These are phyloP conservation scores for Pseudopithomyces chartarum DNA, from an alignment of 2,329 filamentous ascomycete species.

Conservation along the genomic window DNA sequence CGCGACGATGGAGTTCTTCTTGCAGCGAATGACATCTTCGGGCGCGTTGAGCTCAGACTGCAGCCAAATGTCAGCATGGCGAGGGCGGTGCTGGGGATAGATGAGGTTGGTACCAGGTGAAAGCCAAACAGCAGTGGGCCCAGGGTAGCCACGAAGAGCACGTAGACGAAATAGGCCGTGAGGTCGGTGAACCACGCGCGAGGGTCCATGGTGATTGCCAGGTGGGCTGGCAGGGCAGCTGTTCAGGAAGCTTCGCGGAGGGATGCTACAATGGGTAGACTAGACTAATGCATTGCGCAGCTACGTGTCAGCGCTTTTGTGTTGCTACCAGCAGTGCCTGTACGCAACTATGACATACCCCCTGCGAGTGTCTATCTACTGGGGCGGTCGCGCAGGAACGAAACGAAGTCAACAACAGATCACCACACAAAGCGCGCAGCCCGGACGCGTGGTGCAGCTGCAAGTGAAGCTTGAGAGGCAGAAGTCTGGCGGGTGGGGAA, in stretches of 20 bases:
- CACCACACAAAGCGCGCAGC: neutral
- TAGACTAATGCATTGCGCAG: conserved; percentile 15
- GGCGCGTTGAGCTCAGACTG: conserved; percentile 95
- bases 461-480: conserved; percentile 8
- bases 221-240: no score
- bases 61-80: conserved; percentile 18
- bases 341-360: conserved; percentile 4
- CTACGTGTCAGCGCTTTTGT: conserved; percentile 15
- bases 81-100: neutral
- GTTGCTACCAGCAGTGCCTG: conserved; percentile 5
- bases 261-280: conserved; percentile 4
- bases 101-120: conserved; percentile 68
- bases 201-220: conserved; percentile 46
- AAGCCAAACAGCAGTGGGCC: conserved; percentile 94
- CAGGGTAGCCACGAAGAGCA: conserved; percentile 77
- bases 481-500: no score
- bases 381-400: neutral
- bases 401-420: neutral
- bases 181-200: conserved; percentile 54
- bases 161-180: conserved; percentile 77
- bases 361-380: neutral
- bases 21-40: conserved; percentile 90
- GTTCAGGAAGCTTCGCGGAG: neutral
- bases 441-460: conserved; percentile 8
- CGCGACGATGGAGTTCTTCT: conserved; percentile 60